Evolutionary conservation across 345 rosid genomes (phyloP).

Genomic region (Passiflora organensis): DNA sequence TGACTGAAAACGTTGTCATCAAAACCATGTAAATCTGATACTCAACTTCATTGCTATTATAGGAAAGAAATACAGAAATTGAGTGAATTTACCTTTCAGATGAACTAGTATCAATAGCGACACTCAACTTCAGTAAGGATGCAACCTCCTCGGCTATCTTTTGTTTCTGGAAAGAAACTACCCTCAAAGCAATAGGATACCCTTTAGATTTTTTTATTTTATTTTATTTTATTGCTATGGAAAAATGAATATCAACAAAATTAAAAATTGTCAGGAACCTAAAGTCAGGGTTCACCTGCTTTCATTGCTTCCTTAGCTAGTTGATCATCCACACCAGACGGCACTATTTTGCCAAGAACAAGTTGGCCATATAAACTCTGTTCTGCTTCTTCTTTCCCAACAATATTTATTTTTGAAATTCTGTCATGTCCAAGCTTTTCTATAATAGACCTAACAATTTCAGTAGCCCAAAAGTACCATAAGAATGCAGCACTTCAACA

Average conservation of each 20-base stretch:
- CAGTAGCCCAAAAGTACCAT: conserved; percentile 3
- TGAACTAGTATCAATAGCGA: conserved; percentile 69
- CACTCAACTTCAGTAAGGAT: conserved; percentile 70
- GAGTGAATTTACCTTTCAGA: conserved; percentile 56
- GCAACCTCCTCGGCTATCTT: conserved; percentile 92
- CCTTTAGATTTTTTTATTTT: too few species aligned
- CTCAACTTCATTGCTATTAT: too few species aligned
- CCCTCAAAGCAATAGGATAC: conserved; percentile 19
- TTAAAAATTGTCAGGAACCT: too few species aligned
- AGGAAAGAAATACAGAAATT: too few species aligned
- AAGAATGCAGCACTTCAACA: background rate
- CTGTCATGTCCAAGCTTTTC: conserved; percentile 77
- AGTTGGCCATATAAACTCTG: conserved; percentile 79
- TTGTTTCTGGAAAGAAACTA: conserved; percentile 86
- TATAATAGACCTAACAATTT: conserved; percentile 53
- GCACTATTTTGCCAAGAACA: conserved; percentile 50
- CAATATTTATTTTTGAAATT: conserved; percentile 50
- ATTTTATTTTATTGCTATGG: conserved; percentile 11
- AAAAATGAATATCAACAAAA: conserved; percentile 10
- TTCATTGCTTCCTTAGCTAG: conserved; percentile 70
- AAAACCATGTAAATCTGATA: too few species aligned
- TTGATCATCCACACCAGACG: conserved; percentile 63
- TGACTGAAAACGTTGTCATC: too few species aligned
- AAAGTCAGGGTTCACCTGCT: conserved; percentile 47
- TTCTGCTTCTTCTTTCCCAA: conserved; percentile 63